Conservation (phyloP, 768 basidiomycete genomes). For the Neoboletus magnificus region DNA sequence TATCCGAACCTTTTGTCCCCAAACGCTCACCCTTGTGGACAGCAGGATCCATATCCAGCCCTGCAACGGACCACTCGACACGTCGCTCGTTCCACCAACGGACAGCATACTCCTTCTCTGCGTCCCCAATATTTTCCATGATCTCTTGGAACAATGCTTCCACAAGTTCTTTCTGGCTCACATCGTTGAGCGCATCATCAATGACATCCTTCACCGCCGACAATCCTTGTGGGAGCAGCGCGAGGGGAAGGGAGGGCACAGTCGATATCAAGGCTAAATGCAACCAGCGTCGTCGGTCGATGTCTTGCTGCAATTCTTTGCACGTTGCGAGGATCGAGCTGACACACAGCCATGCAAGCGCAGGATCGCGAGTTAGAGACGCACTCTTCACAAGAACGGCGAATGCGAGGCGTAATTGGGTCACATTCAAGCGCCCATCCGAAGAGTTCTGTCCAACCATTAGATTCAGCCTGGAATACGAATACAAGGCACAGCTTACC, state of each 20-base stretch:
- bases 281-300: conserved; percentile 48
- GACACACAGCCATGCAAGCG: conserved; percentile 70
- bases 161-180: conserved; percentile 43
- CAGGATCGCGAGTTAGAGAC: conserved; percentile 36
- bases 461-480: not conserved
- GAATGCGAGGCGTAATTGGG: conserved; percentile 73
- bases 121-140: conserved; percentile 60
- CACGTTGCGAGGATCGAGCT: conserved; percentile 52
- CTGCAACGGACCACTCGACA: conserved; percentile 18
- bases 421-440: conserved; percentile 55
- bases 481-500: conserved; percentile 39
- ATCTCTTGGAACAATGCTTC: conserved; percentile 63
- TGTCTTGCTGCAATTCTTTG: conserved; percentile 18
- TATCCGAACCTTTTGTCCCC: not conserved
- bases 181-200: conserved; percentile 27
- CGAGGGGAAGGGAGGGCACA: conserved; percentile 57
- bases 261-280: conserved; percentile 62
- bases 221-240: conserved; percentile 54
- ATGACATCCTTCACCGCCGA: conserved; percentile 42
- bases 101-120: conserved; percentile 63
- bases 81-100: conserved; percentile 67
- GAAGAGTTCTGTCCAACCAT: conserved; percentile 51
- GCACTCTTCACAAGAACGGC: conserved; percentile 67
- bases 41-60: not conserved
- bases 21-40: not conserved